A percentile compares a stretch with the other conserved stretches of the same genome.
These are phyloP conservation scores for Stephania japonica DNA, from an alignment of 164 flowering plant species.

Conservation along the genomic window DNA sequence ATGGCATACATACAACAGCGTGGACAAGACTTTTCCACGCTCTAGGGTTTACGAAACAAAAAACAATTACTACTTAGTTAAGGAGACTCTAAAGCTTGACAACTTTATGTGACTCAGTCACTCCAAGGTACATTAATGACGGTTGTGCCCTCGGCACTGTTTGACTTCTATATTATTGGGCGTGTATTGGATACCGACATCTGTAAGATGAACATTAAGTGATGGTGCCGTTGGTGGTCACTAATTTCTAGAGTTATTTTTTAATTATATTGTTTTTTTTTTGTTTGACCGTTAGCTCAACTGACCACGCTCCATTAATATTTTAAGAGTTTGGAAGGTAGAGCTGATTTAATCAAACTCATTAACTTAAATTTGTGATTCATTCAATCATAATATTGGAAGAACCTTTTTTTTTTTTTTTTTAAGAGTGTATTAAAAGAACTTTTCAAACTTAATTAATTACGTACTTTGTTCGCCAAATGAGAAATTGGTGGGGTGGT, in stretches of 20 bases:
- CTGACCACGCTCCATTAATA: background rate
- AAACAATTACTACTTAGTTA: background rate
- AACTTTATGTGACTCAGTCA: background rate
- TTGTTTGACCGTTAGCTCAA: background rate
- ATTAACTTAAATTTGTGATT: too few relatives aligned
- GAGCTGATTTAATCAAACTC: too few relatives aligned
- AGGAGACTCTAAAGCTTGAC: slow-evolving; percentile 11
- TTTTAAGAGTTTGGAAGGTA: too few relatives aligned
- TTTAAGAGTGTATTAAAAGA: too few relatives aligned
- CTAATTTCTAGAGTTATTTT: background rate
- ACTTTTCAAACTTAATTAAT: too few relatives aligned
- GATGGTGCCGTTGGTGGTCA: background rate
- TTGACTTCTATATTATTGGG: slow-evolving; percentile 8
- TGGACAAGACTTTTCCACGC: slow-evolving; percentile 6
- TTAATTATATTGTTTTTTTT: background rate
- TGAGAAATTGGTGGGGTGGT: too few relatives aligned
- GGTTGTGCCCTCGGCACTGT: background rate
- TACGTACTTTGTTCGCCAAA: too few relatives aligned
- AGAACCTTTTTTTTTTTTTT: too few relatives aligned
- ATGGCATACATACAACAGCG: background rate
- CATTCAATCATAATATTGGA: too few relatives aligned
- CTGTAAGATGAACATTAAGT: background rate
- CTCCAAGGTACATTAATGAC: slow-evolving; percentile 3
- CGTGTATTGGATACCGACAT: background rate
- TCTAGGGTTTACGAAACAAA: background rate